Evolutionary conservation across 352 stramenopile genomes (phyloP).

Genomic region (Albugo laibachii): DNA sequence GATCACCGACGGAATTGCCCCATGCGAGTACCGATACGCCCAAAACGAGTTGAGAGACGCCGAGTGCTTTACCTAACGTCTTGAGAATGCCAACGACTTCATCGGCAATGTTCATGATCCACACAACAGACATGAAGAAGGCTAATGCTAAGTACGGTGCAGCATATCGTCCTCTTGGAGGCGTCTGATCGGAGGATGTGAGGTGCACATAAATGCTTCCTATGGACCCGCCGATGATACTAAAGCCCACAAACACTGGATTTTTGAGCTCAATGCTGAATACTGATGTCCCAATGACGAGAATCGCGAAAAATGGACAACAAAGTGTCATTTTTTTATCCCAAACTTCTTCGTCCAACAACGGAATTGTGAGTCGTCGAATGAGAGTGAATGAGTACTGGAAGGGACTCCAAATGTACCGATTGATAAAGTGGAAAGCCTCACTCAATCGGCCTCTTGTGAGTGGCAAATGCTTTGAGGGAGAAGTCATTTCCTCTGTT

Average conservation of each 20-base stretch:
- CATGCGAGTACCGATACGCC: slow-evolving; percentile 61
- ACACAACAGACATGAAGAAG: slow-evolving; percentile 72
- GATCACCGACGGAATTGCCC: slow-evolving; percentile 61
- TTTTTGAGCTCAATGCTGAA: slow-evolving; percentile 28
- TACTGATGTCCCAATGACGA: slow-evolving; percentile 29
- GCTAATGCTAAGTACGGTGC: slow-evolving; percentile 42
- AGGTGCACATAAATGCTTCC: slow-evolving; percentile 24
- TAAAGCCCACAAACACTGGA: slow-evolving; percentile 18
- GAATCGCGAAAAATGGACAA: slow-evolving; percentile 36
- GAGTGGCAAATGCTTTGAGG: too few relatives aligned
- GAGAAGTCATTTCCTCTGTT: too few relatives aligned
- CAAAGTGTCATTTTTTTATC: slow-evolving; percentile 48
- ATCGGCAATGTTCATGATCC: slow-evolving; percentile 75
- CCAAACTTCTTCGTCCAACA: slow-evolving; percentile 67
- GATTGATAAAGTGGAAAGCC: slow-evolving; percentile 11
- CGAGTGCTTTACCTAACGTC: slow-evolving; percentile 46
- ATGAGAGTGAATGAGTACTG: slow-evolving; percentile 47
- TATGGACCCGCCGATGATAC: slow-evolving; percentile 21
- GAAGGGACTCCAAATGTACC: slow-evolving; percentile 46
- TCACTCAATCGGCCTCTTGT: too few relatives aligned
- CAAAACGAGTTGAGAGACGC: slow-evolving; percentile 53
- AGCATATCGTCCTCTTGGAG: slow-evolving; percentile 24
- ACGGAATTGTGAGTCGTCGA: slow-evolving; percentile 44
- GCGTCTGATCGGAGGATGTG: slow-evolving; percentile 16
- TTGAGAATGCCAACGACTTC: slow-evolving; percentile 56